These are phyloP conservation scores for Ophiostoma fasciatum DNA, from an alignment of 2,329 filamentous ascomycete genomes.

Conservation along the genomic window DNA sequence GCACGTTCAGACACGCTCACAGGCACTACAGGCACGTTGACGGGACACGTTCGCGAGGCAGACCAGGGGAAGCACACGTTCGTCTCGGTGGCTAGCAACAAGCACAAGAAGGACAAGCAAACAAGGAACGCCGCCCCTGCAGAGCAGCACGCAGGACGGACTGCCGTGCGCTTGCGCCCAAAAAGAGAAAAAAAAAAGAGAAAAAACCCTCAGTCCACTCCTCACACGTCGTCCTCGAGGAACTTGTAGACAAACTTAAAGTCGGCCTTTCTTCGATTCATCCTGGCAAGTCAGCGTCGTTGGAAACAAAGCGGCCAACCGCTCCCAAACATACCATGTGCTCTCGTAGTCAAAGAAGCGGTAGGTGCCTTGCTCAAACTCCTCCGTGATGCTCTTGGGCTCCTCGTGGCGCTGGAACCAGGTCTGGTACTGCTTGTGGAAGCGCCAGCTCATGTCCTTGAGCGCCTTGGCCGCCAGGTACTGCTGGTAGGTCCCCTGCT, in stretches of 20 bases:
- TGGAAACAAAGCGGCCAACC: not conserved
- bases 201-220: no score
- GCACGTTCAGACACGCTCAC: no score
- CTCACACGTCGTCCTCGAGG: slow-evolving; percentile 76
- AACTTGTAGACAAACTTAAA: slow-evolving; percentile 99
- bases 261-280: slow-evolving; percentile 94
- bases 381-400: slow-evolving; percentile 95
- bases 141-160: no score
- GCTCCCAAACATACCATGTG: slow-evolving; percentile 58
- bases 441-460: slow-evolving; percentile 96
- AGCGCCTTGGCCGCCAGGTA: slow-evolving; percentile 92
- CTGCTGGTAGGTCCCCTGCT: slow-evolving; percentile 89
- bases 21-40: no score
- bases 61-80: no score
- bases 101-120: no score
- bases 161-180: no score
- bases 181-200: no score
- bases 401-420: slow-evolving; percentile 99
- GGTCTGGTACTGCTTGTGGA: slow-evolving; percentile 98
- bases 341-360: slow-evolving; percentile 99
- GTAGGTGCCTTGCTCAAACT: slow-evolving; percentile 97
- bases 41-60: no score
- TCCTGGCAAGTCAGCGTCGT: no score
- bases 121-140: no score
- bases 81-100: no score